These are phyloP conservation scores for Fusarium denticulatum DNA, from an alignment of 2,329 filamentous ascomycete genomes.

Conservation along the genomic window DNA sequence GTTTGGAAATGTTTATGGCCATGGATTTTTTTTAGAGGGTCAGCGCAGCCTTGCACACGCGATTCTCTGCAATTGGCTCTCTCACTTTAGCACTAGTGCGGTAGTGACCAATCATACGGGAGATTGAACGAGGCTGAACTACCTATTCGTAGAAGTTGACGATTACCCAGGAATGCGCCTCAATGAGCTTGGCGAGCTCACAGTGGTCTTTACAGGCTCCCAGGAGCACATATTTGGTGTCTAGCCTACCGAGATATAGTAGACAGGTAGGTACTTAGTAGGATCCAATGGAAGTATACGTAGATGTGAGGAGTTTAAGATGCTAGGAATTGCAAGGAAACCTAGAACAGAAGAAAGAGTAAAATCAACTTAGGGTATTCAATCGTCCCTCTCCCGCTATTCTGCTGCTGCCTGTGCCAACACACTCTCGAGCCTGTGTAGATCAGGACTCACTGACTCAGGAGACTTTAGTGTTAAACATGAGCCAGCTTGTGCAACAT, in stretches of 20 bases:
- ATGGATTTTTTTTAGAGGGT: constrained; percentile 48
- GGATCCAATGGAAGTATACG: neutral
- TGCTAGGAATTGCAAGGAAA: neutral
- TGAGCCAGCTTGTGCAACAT: constrained; percentile 83
- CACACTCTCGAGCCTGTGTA: constrained; percentile 58
- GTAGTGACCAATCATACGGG: constrained; percentile 31
- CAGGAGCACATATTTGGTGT: neutral
- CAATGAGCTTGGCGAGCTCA: neutral
- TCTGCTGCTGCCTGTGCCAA: constrained; percentile 44
- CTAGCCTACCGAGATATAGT: neutral
- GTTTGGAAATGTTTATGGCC: constrained; percentile 33
- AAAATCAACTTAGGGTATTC: constrained; percentile 1
- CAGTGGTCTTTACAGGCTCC: neutral
- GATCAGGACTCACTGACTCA: constrained; percentile 74
- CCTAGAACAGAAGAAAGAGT: neutral
- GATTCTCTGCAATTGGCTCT: constrained; percentile 30
- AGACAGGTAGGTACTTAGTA: neutral
- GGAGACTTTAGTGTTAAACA: constrained; percentile 79
- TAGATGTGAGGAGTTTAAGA: neutral
- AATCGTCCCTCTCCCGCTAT: neutral
- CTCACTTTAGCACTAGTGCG: neutral
- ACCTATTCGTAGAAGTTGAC: neutral
- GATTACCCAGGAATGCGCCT: no score
- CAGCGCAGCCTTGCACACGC: constrained; percentile 45
- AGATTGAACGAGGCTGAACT: constrained; percentile 28